These are phyloP conservation scores for Aechmea fasciata DNA, from an alignment of 176 grass and related monocot genomes.

Conservation along the genomic window DNA sequence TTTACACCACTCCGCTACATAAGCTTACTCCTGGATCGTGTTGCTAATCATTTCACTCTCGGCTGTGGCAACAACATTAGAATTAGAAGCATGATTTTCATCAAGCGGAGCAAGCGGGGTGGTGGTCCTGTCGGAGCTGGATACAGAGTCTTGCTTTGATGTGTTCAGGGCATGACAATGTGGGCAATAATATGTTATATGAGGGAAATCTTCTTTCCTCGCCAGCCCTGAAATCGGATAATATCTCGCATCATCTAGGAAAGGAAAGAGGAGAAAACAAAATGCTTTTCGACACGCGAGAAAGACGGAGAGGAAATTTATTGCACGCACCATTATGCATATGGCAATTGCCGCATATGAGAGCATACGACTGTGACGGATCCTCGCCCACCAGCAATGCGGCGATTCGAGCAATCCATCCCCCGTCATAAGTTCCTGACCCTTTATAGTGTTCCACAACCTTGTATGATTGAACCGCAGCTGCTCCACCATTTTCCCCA, in stretches of 20 bases:
- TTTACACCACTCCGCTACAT: conserved; percentile 13
- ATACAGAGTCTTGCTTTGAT: conserved; percentile 21
- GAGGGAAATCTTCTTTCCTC: conserved; percentile 78
- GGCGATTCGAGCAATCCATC: conserved; percentile 81
- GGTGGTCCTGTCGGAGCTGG: conserved; percentile 15
- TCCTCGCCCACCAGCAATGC: conserved; percentile 91
- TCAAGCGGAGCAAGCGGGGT: conserved; percentile 36
- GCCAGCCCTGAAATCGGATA: conserved; percentile 56
- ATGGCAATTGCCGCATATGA: conserved; percentile 91
- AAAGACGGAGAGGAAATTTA: neutral
- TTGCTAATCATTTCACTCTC: conserved; percentile 34
- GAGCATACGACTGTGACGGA: conserved; percentile 84
- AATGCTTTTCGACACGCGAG: neutral
- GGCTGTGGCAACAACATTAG: neutral
- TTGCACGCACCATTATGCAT: conserved; percentile 83
- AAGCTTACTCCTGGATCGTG: conserved; percentile 26
- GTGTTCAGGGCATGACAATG: conserved; percentile 73
- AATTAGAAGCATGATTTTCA: conserved; percentile 24
- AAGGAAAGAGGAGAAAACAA: neutral
- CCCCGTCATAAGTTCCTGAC: conserved; percentile 44
- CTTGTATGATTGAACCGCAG: conserved; percentile 21
- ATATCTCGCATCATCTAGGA: neutral
- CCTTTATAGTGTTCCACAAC: conserved; percentile 80
- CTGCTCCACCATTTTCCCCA: conserved; percentile 32
- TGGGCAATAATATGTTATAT: conserved; percentile 88